phyloP scores from a whole-genome alignment of 2,329 filamentous ascomycete species.

The Neoarthrinium moseri region DNA sequence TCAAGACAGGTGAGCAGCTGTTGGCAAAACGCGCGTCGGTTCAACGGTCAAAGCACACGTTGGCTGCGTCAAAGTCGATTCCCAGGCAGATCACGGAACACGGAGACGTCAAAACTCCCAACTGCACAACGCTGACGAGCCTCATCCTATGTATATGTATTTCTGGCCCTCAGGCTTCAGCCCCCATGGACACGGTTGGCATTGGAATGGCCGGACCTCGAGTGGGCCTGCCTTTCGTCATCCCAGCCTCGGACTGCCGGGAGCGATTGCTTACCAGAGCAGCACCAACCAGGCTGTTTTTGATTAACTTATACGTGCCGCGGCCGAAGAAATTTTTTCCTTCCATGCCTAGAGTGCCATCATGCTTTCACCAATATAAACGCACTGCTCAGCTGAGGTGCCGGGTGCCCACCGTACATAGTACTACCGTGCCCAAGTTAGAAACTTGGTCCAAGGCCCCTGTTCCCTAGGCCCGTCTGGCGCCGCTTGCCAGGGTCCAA shows the following conservation, averaged over 20 bases:
- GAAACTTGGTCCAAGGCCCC: no score
- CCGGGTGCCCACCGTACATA: no score
- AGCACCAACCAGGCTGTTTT: constrained; percentile 14
- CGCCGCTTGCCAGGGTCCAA: background rate
- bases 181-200: background rate
- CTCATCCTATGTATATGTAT: background rate
- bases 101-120: no score
- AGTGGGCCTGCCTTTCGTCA: constrained; percentile 21
- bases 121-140: no score
- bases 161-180: background rate
- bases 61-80: background rate
- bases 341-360: constrained; percentile 6
- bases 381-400: constrained; percentile 18
- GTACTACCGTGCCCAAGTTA: no score
- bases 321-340: no score
- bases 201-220: background rate
- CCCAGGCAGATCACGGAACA: background rate
- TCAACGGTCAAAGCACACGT: constrained; percentile 2
- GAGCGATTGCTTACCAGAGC: constrained; percentile 14
- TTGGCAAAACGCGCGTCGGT: constrained; percentile 3
- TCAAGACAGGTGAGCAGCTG: constrained; percentile 1
- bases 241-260: constrained; percentile 23
- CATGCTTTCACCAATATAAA: background rate
- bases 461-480: background rate
- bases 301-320: no score